These are phyloP conservation scores for Monosporascus sp. DNA, from an alignment of 2,329 filamentous ascomycete genomes.

Conservation along the genomic window DNA sequence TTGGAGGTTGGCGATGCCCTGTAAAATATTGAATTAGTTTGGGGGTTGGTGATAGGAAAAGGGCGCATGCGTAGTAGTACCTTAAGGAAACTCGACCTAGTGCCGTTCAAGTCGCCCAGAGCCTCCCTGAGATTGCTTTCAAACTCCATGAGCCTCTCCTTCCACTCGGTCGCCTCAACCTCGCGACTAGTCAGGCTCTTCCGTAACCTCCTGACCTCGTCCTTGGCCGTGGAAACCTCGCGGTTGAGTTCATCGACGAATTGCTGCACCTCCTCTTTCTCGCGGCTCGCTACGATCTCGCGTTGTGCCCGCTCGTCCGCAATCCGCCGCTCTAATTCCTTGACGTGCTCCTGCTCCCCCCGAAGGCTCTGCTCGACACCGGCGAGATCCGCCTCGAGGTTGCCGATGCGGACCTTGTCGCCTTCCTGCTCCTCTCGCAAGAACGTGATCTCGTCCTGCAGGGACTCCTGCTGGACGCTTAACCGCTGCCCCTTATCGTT, in stretches of 20 bases:
- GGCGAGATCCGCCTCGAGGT: conserved; percentile 78
- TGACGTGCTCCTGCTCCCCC: conserved; percentile 74
- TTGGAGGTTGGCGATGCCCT: conserved; percentile 83
- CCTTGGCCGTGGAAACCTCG: conserved; percentile 75
- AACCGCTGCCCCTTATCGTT: conserved; percentile 85
- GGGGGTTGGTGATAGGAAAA: not conserved
- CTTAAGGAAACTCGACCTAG: conserved; percentile 77
- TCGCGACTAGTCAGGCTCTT: conserved; percentile 80
- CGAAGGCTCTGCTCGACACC: conserved; percentile 73
- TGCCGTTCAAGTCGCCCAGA: conserved; percentile 82
- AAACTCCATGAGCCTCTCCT: conserved; percentile 82
- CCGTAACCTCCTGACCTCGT: conserved; percentile 75
- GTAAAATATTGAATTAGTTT: conserved; percentile 9
- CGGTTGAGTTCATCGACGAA: conserved; percentile 88
- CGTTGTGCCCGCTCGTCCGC: conserved; percentile 77
- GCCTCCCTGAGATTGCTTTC: conserved; percentile 84
- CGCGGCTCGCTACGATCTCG: conserved; percentile 78
- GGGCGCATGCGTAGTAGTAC: conserved; percentile 38
- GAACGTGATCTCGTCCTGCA: conserved; percentile 90
- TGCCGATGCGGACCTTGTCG: conserved; percentile 96
- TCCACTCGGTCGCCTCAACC: conserved; percentile 85
- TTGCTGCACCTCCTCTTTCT: conserved; percentile 93
- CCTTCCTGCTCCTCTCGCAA: conserved; percentile 92
- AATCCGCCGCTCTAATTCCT: conserved; percentile 70
- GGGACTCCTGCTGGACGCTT: conserved; percentile 86